Evolutionary conservation across 768 basidiomycete genomes (phyloP), one percentile per base, ranked within the genome.

Genomic region (Kondoa malvinella): DNA sequence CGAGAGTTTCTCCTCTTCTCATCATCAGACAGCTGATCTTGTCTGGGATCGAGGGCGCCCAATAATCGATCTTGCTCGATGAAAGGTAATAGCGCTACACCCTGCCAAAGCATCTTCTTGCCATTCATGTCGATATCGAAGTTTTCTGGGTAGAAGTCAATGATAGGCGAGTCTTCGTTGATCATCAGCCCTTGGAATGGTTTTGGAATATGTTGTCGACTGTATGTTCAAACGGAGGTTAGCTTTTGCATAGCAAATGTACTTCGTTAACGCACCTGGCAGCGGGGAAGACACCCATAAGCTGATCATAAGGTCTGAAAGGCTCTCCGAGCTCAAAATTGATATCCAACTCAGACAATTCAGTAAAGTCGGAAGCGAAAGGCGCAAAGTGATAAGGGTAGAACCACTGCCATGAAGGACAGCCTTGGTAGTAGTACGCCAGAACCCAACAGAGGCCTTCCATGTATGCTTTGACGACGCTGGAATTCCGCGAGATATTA

Each of bases 41-140:
- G 64, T 79, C 76, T 81, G 15, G 80, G 76, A 4, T 80, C 82
- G 87, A 99, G 90, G 2, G 92, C 89, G 34, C 83, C 85, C 66
- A 97, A 79, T 29, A 99, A 78, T 34, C 92, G 83, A 66, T 81
- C 82, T 76, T 86, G 82, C 75, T 97, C 89, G 70, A 99, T 97
- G 80, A 97, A 99, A 0, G 95, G 92, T 26, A 99, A 80, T 8
- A 99, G 80, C 0, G 95, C 92, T 67, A 99, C 91, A 66, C 95
- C 95, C 77, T 99, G 94, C 95, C 95, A 99, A 4, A 88, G 82
- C 92, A 97, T 96, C 78, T 88, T 89, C 80, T 97, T 97, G 68
- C 95, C 95, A 75, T 99, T 99, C 95, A 99, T 99, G 77, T 99
- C 95, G 74, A 97, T 86, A 73, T 92, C 85, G 77, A 99, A 99